Conservation (phyloP, 257 asterid species). For the Fraxinus excelsior region DNA sequence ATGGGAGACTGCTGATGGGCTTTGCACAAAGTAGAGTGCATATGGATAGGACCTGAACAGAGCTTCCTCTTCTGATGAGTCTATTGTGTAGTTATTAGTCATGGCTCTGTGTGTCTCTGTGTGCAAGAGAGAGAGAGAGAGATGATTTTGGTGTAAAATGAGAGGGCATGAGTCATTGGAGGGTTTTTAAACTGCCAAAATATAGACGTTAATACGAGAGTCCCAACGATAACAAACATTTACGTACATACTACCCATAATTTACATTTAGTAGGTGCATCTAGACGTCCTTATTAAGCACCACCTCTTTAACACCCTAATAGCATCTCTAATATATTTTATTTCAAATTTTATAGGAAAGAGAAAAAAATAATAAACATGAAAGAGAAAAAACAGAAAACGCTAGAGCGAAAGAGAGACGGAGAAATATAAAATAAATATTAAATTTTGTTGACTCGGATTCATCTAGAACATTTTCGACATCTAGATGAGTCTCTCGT, state of each 20-base stretch:
- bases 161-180: constrained; percentile 6
- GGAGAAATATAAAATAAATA: too few relatives aligned
- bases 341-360: too few relatives aligned
- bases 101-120: constrained; percentile 5
- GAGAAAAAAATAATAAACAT: too few relatives aligned
- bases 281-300: neutral
- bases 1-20: constrained; percentile 64
- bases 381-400: too few relatives aligned
- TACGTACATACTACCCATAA: too few relatives aligned
- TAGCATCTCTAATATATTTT: too few relatives aligned
- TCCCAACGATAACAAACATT: neutral
- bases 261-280: too few relatives aligned
- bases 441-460: too few relatives aligned
- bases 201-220: constrained; percentile 10
- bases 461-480: too few relatives aligned
- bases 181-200: constrained; percentile 34
- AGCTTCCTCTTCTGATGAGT: constrained; percentile 63
- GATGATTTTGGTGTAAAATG: neutral
- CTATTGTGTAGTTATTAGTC: constrained; percentile 39
- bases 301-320: too few relatives aligned
- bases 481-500: too few relatives aligned
- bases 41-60: constrained; percentile 57
- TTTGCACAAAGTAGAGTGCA: constrained; percentile 62
- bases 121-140: neutral
- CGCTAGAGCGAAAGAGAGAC: too few relatives aligned